Evolutionary conservation across 805 yeast species (phyloP).

Genomic region (Metschnikowia dekortorum): DNA sequence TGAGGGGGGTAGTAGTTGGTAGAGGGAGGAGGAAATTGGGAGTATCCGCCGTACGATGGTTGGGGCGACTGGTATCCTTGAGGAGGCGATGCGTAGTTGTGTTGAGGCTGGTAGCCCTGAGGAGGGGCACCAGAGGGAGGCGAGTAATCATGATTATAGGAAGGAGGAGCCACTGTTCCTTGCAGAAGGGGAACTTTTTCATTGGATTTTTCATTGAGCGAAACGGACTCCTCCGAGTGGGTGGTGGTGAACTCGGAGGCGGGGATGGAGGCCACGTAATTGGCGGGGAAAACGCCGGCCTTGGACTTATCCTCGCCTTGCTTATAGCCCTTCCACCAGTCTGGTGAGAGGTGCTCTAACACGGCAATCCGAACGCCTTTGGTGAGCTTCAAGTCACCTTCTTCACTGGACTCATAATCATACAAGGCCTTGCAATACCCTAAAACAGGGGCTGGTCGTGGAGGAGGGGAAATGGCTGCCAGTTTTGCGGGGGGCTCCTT

Average conservation of each 20-base stretch:
- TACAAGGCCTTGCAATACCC: slow-evolving; percentile 62
- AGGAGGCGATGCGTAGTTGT: background rate
- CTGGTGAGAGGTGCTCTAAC: slow-evolving; percentile 67
- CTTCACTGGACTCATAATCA: slow-evolving; percentile 69
- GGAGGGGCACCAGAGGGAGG: slow-evolving; percentile 1
- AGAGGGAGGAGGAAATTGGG: slow-evolving; percentile 51
- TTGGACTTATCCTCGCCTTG: slow-evolving; percentile 34
- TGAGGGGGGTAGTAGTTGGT: slow-evolving; percentile 41
- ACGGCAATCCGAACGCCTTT: slow-evolving; percentile 70
- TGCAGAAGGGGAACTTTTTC: background rate
- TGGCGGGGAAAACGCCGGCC: slow-evolving; percentile 85
- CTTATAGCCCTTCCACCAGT: slow-evolving; percentile 86
- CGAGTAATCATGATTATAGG: background rate
- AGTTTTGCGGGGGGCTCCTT: slow-evolving; percentile 5
- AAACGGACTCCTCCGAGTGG: slow-evolving; percentile 17
- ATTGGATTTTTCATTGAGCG: background rate
- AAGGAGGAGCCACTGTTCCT: background rate
- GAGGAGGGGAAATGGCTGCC: slow-evolving; percentile 13
- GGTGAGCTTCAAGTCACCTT: slow-evolving; percentile 62
- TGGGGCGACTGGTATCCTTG: slow-evolving; percentile 18
- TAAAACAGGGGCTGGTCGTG: slow-evolving; percentile 17
- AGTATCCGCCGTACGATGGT: slow-evolving; percentile 32
- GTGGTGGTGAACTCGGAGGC: slow-evolving; percentile 28
- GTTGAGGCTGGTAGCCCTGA: slow-evolving; percentile 5
- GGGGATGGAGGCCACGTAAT: slow-evolving; percentile 58